These are phyloP conservation scores for Cladophialophora yegresii DNA, from an alignment of 2,329 filamentous ascomycete species.

Conservation along the genomic window DNA sequence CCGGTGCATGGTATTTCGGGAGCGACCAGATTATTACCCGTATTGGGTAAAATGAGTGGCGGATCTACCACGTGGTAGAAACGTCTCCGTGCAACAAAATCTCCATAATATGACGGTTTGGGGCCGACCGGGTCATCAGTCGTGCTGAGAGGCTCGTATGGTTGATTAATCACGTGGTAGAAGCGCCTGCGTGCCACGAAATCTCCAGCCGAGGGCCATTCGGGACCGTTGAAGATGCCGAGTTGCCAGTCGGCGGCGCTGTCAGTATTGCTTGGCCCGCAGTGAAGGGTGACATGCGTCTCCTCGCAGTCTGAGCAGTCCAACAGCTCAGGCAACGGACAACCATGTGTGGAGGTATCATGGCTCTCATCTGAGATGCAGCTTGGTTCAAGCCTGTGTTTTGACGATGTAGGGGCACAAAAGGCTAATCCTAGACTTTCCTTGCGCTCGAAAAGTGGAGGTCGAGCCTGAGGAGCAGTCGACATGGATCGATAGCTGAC, in stretches of 20 bases:
- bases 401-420: slow-evolving; percentile 3
- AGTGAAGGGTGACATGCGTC: not conserved
- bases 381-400: slow-evolving; percentile 8
- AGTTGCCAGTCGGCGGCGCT: not conserved
- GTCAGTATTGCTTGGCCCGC: not conserved
- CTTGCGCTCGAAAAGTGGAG: not conserved
- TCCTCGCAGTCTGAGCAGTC: not conserved
- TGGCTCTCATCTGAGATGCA: slow-evolving; percentile 12
- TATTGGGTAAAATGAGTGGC: too few species aligned
- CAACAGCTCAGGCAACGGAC: not conserved
- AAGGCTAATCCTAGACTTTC: slow-evolving; percentile 6
- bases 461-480: not conserved
- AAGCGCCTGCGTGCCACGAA: not conserved
- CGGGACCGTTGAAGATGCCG: not conserved
- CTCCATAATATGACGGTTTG: too few species aligned
- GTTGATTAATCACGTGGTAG: not conserved
- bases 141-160: not conserved
- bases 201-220: not conserved
- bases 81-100: too few species aligned
- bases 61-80: too few species aligned
- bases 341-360: slow-evolving; percentile 9
- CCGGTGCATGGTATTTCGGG: too few species aligned
- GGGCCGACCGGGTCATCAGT: too few species aligned
- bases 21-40: too few species aligned
- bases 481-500: slow-evolving; percentile 8